Percentiles rank a stretch among this genome's conserved stretches.
These are phyloP conservation scores for Actinomucor elegans DNA, from an alignment of 371 early-diverging fungal species.

Conservation along the genomic window DNA sequence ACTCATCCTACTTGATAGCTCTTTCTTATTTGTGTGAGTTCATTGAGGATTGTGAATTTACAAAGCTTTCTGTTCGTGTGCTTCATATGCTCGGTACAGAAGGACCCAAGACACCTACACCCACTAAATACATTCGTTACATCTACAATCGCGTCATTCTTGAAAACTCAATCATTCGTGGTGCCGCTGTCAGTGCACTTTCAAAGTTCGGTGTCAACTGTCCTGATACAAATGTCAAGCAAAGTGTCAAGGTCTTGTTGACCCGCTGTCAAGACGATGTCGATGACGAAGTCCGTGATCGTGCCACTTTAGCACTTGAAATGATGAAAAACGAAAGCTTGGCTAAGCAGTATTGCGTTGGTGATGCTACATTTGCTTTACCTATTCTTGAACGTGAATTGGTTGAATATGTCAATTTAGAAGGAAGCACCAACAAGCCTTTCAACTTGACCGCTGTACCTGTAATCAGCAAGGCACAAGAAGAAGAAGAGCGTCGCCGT, in stretches of 20 bases:
- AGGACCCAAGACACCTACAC: conserved; percentile 89
- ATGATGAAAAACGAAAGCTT: conserved; percentile 67
- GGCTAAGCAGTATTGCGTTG: conserved; percentile 63
- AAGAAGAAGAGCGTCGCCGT: conserved; percentile 63
- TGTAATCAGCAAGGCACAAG: conserved; percentile 79
- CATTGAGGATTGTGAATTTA: conserved; percentile 99
- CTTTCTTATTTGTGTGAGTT: conserved; percentile 97
- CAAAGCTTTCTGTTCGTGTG: conserved; percentile 93
- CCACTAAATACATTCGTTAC: conserved; percentile 95
- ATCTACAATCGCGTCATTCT: conserved; percentile 98
- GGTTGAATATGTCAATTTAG: conserved; percentile 73
- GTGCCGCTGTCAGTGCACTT: conserved; percentile 96
- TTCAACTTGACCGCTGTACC: conserved; percentile 85
- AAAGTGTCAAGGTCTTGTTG: conserved; percentile 83
- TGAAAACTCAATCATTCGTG: conserved; percentile 95
- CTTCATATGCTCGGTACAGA: conserved; percentile 93
- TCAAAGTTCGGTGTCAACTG: conserved; percentile 90
- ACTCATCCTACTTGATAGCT: conserved; percentile 43
- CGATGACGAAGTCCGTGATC: conserved; percentile 98
- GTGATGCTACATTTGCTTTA: conserved; percentile 85
- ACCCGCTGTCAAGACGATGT: conserved; percentile 94
- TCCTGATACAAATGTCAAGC: conserved; percentile 73
- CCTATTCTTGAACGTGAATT: conserved; percentile 86
- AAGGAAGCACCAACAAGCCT: conserved; percentile 44
- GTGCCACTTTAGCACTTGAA: conserved; percentile 87